Evolutionary conservation across 1,284 basidiomycete species (phyloP).

Genomic region (Ceratobasidium sp.): DNA sequence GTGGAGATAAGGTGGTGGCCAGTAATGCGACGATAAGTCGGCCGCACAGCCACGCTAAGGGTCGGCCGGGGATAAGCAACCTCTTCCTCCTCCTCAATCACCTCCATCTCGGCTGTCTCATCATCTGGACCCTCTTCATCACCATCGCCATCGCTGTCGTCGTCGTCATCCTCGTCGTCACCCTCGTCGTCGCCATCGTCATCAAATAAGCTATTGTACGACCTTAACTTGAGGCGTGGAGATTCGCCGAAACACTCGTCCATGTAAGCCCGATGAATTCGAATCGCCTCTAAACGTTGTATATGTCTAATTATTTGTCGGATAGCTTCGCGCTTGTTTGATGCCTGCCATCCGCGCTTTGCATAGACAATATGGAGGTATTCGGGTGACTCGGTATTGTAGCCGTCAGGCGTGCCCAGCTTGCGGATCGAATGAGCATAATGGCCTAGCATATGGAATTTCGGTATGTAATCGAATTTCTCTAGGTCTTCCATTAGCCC

Average conservation of each 20-base stretch:
- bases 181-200: not conserved
- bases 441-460: constrained; percentile 36
- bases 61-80: constrained; percentile 16
- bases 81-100: not conserved
- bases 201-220: not conserved
- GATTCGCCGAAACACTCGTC: constrained; percentile 30
- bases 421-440: constrained; percentile 29
- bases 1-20: constrained; percentile 2
- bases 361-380: constrained; percentile 30
- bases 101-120: not conserved
- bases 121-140: not conserved
- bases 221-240: not conserved
- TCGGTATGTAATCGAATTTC: constrained; percentile 25
- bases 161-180: constrained; percentile 10
- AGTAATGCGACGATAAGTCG: not conserved
- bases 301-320: constrained; percentile 25
- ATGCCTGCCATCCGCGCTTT: constrained; percentile 13
- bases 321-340: constrained; percentile 15
- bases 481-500: not conserved
- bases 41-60: constrained; percentile 15
- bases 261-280: constrained; percentile 18
- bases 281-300: constrained; percentile 24
- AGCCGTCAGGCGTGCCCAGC: constrained; percentile 32
- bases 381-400: constrained; percentile 31
- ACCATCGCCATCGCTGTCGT: not conserved